Percentiles rank a stretch among this genome's conserved stretches.
Evolutionary conservation across 306 rosid genomes (phyloP).

Genomic region (Pyrus betulifolia): DNA sequence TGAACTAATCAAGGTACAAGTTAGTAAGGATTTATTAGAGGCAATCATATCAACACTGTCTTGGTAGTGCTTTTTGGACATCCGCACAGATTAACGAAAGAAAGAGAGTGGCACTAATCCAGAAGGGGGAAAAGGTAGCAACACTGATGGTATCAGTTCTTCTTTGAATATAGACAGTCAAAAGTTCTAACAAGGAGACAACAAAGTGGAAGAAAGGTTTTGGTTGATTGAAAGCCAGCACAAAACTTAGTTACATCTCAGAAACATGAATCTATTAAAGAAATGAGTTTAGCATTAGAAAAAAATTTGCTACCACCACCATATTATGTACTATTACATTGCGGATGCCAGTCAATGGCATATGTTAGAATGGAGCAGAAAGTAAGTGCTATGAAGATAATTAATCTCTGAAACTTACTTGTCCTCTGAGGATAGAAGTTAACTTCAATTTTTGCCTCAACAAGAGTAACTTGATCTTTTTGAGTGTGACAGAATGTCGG

Average conservation of each 20-base stretch:
- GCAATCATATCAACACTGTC: background rate
- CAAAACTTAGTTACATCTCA: background rate
- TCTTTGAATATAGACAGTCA: background rate
- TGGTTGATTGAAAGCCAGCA: background rate
- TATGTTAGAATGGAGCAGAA: background rate
- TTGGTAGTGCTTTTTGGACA: background rate
- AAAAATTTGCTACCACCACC: background rate
- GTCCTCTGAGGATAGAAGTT: constrained; percentile 83
- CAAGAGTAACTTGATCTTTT: constrained; percentile 86
- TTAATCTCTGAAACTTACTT: constrained; percentile 55
- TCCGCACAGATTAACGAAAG: background rate
- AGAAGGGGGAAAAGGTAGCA: background rate
- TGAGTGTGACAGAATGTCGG: constrained; percentile 91
- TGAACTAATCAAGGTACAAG: background rate
- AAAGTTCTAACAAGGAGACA: background rate
- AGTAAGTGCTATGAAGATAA: constrained; percentile 15
- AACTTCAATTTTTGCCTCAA: constrained; percentile 91
- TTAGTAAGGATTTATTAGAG: background rate
- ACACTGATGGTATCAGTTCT: background rate
- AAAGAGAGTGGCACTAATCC: background rate
- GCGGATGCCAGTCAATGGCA: background rate
- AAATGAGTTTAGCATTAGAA: background rate
- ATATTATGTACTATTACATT: background rate
- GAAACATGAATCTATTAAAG: background rate
- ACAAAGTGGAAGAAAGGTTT: background rate